These are phyloP conservation scores for Delitschia confertaspora DNA, from an alignment of 495 filamentous ascomycete genomes.

Conservation along the genomic window DNA sequence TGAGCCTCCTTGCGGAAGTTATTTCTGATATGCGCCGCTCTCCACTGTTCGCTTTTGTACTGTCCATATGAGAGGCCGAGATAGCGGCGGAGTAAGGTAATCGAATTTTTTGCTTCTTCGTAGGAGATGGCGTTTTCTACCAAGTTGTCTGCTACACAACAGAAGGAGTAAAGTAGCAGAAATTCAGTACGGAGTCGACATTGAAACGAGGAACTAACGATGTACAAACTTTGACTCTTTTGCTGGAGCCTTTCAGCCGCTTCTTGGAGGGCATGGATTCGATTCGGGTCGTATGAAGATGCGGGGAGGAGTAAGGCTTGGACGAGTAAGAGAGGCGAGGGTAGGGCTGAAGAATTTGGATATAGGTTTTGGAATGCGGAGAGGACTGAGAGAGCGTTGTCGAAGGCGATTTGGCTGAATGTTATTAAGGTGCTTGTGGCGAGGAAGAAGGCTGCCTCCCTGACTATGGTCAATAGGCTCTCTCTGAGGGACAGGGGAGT, in stretches of 20 bases:
- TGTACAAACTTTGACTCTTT: constrained; percentile 61
- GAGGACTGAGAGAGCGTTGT: constrained; percentile 51
- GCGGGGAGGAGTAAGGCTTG: constrained; percentile 39
- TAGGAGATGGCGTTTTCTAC: constrained; percentile 48
- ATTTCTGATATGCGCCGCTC: constrained; percentile 31
- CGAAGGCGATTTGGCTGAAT: constrained; percentile 54
- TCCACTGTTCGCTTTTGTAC: constrained; percentile 13
- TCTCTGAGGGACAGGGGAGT: not conserved
- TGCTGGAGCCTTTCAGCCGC: constrained; percentile 43
- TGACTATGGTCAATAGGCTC: constrained; percentile 10
- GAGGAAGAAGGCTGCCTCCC: constrained; percentile 60
- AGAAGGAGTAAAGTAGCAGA: constrained; percentile 60
- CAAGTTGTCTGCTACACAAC: constrained; percentile 59
- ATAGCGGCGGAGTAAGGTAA: constrained; percentile 43
- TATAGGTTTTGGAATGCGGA: constrained; percentile 47
- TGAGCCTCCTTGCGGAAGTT: constrained; percentile 43
- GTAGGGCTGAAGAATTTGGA: constrained; percentile 33
- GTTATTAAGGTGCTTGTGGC: constrained; percentile 56
- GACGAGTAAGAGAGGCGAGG: constrained; percentile 41
- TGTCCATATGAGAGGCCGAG: constrained; percentile 39
- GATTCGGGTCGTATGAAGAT: constrained; percentile 40
- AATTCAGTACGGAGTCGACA: constrained; percentile 57
- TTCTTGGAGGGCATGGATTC: constrained; percentile 47
- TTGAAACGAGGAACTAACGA: constrained; percentile 55
- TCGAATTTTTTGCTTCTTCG: constrained; percentile 42